A percentile compares a stretch with the other conserved stretches of the same genome.
These are phyloP conservation scores for Podospora tetraspora DNA, from an alignment of 495 filamentous ascomycete genomes.

Conservation along the genomic window DNA sequence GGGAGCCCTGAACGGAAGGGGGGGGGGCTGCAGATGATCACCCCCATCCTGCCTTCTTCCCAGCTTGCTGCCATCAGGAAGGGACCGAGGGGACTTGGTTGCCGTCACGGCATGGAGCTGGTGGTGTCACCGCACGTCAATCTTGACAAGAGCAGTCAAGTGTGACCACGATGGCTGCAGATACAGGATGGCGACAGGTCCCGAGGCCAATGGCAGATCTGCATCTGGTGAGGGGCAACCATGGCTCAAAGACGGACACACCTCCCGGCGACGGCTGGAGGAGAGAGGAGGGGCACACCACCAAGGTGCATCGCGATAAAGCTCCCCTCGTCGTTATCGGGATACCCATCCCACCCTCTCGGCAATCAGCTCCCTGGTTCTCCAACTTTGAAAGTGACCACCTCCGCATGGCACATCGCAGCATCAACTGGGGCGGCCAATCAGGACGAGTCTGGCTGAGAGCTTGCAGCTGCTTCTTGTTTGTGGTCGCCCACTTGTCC, in stretches of 20 bases:
- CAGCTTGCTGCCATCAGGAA: neutral
- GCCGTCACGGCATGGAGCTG: neutral
- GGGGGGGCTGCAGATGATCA: neutral
- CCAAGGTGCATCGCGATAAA: neutral
- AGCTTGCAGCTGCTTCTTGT: neutral
- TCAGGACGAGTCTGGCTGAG: neutral
- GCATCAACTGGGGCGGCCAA: neutral
- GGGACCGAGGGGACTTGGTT: neutral
- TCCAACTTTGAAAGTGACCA: neutral
- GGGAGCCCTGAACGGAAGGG: neutral
- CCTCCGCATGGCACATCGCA: neutral
- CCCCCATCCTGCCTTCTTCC: constrained; percentile 1
- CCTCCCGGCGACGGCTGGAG: neutral
- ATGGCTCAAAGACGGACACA: neutral
- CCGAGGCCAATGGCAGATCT: constrained; percentile 6
- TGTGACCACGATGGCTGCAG: constrained; percentile 6
- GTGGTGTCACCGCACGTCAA: constrained; percentile 14
- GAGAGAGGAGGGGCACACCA: neutral
- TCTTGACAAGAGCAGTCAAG: neutral
- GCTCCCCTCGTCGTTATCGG: constrained; percentile 4
- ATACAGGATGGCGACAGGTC: constrained; percentile 8
- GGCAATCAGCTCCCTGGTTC: neutral
- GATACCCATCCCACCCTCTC: neutral
- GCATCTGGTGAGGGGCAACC: constrained; percentile 3
- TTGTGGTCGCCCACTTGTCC: neutral